Evolutionary conservation across 2,329 filamentous ascomycete species (phyloP), one percentile per base, ranked within the genome.

Genomic region (Ascochyta pisi): DNA sequence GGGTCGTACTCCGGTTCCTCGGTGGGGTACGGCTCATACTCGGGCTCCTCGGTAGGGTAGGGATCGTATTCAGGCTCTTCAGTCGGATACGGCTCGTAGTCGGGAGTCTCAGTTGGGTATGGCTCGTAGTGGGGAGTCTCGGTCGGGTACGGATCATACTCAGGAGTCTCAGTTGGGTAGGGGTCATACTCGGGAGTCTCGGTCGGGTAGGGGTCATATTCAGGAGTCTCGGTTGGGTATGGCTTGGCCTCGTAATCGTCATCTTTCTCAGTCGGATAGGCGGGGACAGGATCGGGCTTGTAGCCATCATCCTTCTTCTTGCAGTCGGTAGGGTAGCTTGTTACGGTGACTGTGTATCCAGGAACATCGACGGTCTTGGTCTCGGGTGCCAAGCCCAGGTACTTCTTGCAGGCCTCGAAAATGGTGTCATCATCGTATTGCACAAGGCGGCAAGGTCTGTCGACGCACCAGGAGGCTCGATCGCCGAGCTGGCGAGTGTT

Each of bases 361-460:
- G 50, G 50, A 27, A 50, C 42, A 1, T 34, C 29, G 19, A 54
- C 27, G 1, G 54, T 58, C 13, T 37, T 41, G 3, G 43, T 39
- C 4, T n/a, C 19, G 9, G 27, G 26, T 10, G 16, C 23, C 27
- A 23, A 38, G n/a, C 43, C 46, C 1, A 62, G 48, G 40, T 64
- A 63, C 47, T 58, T 56, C 31, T 38, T 31, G 47, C 60, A 64
- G 6, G 57, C 60, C 13, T 54, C 53, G 19, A 46, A 15, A 9
- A 64, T 61, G 23, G 51, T 50, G 6, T 49, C 37, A 10, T 54
- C 29, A 15, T 47, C 27, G 27, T 61, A 64, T 26, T 47, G 42
- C 16, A 58, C 55, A 10, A 64, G 51, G 13, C 62, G 62, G 41
- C 62, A 64, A 5, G 62, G 62, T 31, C 48, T 50, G 24, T 62